Percentiles rank a stretch among this genome's conserved stretches.
Evolutionary conservation across 192 early-diverging fungal species (phyloP).

Genomic region (Coemansia guatemalensis): DNA sequence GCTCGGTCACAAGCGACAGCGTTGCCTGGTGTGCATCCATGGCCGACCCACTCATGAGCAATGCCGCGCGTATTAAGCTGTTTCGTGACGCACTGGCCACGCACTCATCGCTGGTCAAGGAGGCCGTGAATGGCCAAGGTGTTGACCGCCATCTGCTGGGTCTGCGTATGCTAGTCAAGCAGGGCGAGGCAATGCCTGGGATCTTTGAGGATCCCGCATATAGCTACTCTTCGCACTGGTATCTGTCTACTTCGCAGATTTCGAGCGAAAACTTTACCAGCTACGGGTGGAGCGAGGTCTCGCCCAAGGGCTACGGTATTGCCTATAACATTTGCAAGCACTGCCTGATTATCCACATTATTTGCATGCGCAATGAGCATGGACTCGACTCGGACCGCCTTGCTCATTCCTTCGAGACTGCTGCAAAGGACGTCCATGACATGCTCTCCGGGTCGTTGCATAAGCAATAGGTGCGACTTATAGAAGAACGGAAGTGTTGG

Average conservation of each 20-base stretch:
- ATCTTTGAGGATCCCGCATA: conserved; percentile 89
- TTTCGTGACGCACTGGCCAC: conserved; percentile 73
- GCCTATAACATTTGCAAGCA: conserved; percentile 94
- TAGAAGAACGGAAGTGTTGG: background rate
- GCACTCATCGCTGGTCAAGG: conserved; percentile 80
- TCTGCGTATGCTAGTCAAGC: conserved; percentile 73
- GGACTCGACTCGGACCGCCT: conserved; percentile 61
- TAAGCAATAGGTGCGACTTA: conserved; percentile 6
- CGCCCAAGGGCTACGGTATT: conserved; percentile 87
- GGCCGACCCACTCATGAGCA: conserved; percentile 59
- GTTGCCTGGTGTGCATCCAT: conserved; percentile 84
- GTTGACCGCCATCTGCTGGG: conserved; percentile 93
- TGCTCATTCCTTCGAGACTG: conserved; percentile 75
- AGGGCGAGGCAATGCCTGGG: conserved; percentile 74
- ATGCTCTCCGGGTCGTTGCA: conserved; percentile 25
- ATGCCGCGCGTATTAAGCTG: conserved; percentile 63
- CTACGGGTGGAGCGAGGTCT: conserved; percentile 90
- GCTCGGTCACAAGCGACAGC: conserved; percentile 75
- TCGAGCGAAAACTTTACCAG: conserved; percentile 88
- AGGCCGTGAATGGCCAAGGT: conserved; percentile 78
- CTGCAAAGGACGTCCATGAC: conserved; percentile 75
- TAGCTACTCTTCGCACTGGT: conserved; percentile 85
- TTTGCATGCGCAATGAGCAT: conserved; percentile 61
- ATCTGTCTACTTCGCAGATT: conserved; percentile 91
- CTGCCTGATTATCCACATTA: conserved; percentile 85